Evolutionary conservation across 306 rosid genomes (phyloP), one percentile per base, ranked within the genome.

Genomic region (Begonia fuchsioides): DNA sequence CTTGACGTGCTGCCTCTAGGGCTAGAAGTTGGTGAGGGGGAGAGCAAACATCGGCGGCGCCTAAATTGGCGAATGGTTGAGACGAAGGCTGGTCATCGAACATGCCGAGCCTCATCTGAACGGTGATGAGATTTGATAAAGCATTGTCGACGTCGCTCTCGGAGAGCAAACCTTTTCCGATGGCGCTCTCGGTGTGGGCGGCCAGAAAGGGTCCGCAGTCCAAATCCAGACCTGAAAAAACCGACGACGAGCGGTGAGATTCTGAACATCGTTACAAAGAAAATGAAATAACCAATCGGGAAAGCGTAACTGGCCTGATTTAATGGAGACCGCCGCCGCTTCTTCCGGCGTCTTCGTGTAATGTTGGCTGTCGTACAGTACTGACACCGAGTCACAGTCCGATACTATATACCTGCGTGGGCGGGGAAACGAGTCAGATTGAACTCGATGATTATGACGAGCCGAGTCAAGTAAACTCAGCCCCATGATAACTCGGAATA

Each of bases 81-180:
- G 76, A 60, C 0, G 79, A 72, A 0, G 79, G 79, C 13, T 80
- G 93, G 0, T 92, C 97, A 2, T 90, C 95, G 2, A 79, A 90
- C 95, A 90, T 79, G 14, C 98, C 98, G 40, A 90, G 64, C 52
- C 98, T 73, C 94, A 90, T 85, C 47, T 90, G 98, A 47, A 90
- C 98, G 0, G 77, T 60, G 1, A 90, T 12, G 3, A 80, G 76
- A 55, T 81, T 85, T 0, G 81, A 65, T 3, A 90, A 72, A 1
- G 95, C 95, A 32, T 64, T 66, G 71, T 81, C 67, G 13, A 90
- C 67, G 12, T 90, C 77, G 0, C 47, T 59, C 59, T 81, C 87
- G 0, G 60, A 47, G 2, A 85, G 32, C 2, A 81, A 69, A 15
- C 90, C 90, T 13, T 17, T 19, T 12, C 44, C 68, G 2, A 90